A percentile compares a stretch with the other conserved stretches of the same genome.
phyloP scores from a whole-genome alignment of 306 rosid genomes.

The Sicyos edulis region DNA sequence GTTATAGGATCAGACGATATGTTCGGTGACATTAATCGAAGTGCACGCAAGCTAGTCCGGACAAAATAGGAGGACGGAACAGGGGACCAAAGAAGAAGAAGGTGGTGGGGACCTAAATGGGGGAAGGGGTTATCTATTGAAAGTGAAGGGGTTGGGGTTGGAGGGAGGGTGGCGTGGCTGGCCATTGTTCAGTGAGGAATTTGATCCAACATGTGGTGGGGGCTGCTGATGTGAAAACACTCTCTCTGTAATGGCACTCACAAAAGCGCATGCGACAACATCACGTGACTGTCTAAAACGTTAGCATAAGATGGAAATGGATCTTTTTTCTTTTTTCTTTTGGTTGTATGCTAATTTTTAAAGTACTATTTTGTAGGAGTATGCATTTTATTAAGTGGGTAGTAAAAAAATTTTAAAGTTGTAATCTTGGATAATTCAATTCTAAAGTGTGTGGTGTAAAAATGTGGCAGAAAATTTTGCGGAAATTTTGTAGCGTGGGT shows the following conservation, averaged over 20 bases:
- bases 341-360: too few relatives aligned
- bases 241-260: slow-evolving; percentile 8
- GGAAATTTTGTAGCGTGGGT: too few relatives aligned
- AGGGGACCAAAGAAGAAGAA: background rate
- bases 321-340: too few relatives aligned
- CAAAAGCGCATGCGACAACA: background rate
- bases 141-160: background rate
- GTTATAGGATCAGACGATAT: too few relatives aligned
- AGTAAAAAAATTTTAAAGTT: too few relatives aligned
- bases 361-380: too few relatives aligned
- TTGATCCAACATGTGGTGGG: background rate
- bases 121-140: background rate
- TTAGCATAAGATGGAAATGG: background rate
- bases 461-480: too few relatives aligned
- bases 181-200: background rate
- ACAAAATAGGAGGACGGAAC: background rate
- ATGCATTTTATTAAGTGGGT: too few relatives aligned
- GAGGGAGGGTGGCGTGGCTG: background rate
- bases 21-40: too few relatives aligned
- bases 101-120: background rate
- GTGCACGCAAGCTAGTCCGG: too few relatives aligned
- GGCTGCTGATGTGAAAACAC: background rate
- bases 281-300: slow-evolving; percentile 1
- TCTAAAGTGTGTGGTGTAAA: too few relatives aligned
- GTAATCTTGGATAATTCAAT: too few relatives aligned